Percentiles rank a stretch among this genome's conserved stretches.
phyloP scores from a whole-genome alignment of 2,329 filamentous ascomycete genomes.

The Thelonectria discophora region DNA sequence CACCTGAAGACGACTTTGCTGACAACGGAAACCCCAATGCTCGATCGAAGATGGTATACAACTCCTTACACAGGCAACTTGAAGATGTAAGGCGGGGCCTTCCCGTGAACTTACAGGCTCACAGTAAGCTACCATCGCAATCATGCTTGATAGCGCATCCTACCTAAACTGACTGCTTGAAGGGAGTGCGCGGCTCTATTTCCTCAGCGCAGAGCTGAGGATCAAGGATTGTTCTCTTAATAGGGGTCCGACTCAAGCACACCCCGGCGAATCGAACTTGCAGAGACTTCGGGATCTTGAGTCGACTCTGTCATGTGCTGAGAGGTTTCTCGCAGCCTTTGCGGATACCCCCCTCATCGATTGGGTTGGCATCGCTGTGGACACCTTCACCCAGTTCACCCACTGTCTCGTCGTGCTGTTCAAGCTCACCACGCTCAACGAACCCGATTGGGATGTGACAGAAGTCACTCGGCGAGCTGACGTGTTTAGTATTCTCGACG shows the following conservation, averaged over 20 bases:
- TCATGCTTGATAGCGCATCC: background rate
- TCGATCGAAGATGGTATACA: slow-evolving; percentile 10
- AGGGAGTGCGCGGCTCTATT: slow-evolving; percentile 15
- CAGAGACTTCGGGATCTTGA: slow-evolving; percentile 27
- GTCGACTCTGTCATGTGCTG: slow-evolving; percentile 9
- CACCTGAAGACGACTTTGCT: background rate
- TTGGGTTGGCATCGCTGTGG: slow-evolving; percentile 29
- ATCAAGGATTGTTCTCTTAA: slow-evolving; percentile 22
- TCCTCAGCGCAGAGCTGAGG: slow-evolving; percentile 22
- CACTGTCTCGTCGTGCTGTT: slow-evolving; percentile 29
- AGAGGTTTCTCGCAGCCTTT: slow-evolving; percentile 18
- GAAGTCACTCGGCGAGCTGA: slow-evolving; percentile 26
- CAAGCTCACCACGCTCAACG: slow-evolving; percentile 22
- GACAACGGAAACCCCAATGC: background rate
- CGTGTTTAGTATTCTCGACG: slow-evolving; percentile 25
- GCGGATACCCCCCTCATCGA: slow-evolving; percentile 11
- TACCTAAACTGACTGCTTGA: background rate
- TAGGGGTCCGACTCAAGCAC: background rate
- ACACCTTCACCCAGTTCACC: slow-evolving; percentile 26
- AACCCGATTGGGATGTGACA: slow-evolving; percentile 20
- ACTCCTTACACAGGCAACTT: slow-evolving; percentile 16
- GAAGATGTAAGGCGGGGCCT: slow-evolving; percentile 7
- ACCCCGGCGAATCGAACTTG: background rate
- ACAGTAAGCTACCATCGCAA: slow-evolving; percentile 2
- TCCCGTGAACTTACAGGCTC: background rate